phyloP scores from a whole-genome alignment of 371 early-diverging fungal genomes.

The Chytridium lagenaria region DNA sequence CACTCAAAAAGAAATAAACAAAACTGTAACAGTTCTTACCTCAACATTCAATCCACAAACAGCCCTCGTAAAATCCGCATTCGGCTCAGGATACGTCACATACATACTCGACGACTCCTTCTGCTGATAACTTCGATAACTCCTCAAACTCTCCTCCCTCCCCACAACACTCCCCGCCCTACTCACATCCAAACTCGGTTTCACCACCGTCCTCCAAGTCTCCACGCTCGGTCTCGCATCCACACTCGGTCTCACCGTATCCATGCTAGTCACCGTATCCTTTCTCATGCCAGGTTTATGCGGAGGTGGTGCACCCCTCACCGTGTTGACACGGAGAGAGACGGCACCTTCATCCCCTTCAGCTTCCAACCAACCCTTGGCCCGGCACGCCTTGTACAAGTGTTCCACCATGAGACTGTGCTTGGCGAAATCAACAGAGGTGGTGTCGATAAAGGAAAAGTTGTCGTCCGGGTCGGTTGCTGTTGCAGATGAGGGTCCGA shows the following conservation, averaged over 20 bases:
- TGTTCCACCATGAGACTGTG: conserved; percentile 2
- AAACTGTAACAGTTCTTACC: not conserved
- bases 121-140: too few species aligned
- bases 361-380: conserved; percentile 8
- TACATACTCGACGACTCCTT: too few species aligned
- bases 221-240: not conserved
- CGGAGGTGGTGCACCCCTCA: not conserved
- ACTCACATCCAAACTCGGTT: not conserved
- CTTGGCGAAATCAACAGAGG: conserved; percentile 8
- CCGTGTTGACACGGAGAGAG: not conserved
- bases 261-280: not conserved
- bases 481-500: not conserved
- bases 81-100: conserved; percentile 19
- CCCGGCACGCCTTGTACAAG: not conserved
- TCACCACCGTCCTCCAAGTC: not conserved
- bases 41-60: conserved; percentile 18
- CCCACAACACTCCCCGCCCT: not conserved
- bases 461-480: not conserved
- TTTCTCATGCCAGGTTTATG: conserved; percentile 2
- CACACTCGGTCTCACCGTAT: not conserved
- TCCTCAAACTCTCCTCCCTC: not conserved
- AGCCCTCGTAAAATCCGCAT: not conserved
- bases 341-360: conserved; percentile 6
- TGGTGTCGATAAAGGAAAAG: not conserved
- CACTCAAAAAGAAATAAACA: not conserved